Base-by-base conservation (phyloP, 495 filamentous ascomycete genomes). In the Tuber umbilicatum region DNA sequence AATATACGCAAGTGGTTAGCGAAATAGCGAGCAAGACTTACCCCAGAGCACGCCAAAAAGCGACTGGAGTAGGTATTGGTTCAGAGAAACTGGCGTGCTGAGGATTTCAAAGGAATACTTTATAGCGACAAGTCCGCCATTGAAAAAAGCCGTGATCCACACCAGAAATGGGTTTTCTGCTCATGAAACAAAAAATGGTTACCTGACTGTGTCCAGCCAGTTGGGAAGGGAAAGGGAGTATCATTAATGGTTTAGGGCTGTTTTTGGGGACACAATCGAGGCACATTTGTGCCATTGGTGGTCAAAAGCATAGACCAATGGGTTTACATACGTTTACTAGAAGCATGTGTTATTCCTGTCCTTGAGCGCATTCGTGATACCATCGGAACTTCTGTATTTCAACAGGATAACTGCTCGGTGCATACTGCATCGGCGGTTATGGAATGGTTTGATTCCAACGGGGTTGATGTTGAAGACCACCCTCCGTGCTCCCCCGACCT, bases 401-500 rank as follows among this genome's bases (percentile, higher is more conserved):
- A 81, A 71, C 77, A 83, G 50, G 76, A 81, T 75, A 82, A 82
- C 75, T 75, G 75, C 12, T 68, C 68, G 5, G 76, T 77, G 21
- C 73, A 82, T 70, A 80, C 69, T 40, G 77, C 76, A 6, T 39
- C 72, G 10, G 69, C 77, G 67, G 75, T 78, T 2, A 73, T 69
- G 2, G 73, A 80, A 35, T 75, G 45, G 31, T 64, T 83, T 35
- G 60, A 78, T 55, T 69, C 81, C 14, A 73, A 78, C 47, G 19
- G 60, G 2, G 73, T 82, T 74, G 50, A 73, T 39, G 74, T 83
- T 38, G 74, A 80, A 75, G 73, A 81, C 17, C 79, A 76, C 74
- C 81, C 81, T 37, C 77, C 76, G 23, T 73, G 80, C 60, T 82
- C 81, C 0, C 82, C 80, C n/a, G 76, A 82, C 78, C 67, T 84